Base-by-base conservation (phyloP, 192 early-diverging fungal genomes). In the Entrophospora sp. region DNA sequence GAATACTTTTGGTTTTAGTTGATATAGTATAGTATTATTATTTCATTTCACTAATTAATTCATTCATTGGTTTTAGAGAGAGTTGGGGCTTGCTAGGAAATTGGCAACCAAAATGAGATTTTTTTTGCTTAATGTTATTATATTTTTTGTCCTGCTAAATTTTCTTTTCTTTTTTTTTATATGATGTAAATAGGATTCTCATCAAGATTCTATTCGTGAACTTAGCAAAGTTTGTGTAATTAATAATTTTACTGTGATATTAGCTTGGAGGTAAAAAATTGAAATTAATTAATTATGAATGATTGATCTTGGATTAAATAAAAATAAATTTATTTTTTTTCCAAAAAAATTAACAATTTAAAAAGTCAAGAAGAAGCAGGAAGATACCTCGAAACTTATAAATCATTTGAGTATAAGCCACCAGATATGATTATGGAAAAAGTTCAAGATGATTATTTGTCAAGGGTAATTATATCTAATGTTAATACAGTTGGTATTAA, bases 341-440 rank as follows among this genome's bases (percentile, higher is more conserved):
- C n/a, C n/a, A n/a, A n/a, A n/a, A n/a, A n/a, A n/a, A n/a, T n/a
- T n/a, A n/a, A n/a, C n/a, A n/a, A n/a, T n/a, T n/a, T n/a, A n/a
- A n/a, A n/a, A n/a, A 85, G 83, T 40, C 68, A 75, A 22, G 91
- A 91, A 62, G 96, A 99, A 69, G 90, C 91, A 3, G 96, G 85
- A 0, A 72, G 88, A 27, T 97, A 99, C 64, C 73, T 99, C 9
- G 95, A 99, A 71, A 91, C 90, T 1, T 90, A 90, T 68, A 97
- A 97, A 71, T 76, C 80, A 0, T 89, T 87, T 58, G 94, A 99
- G 74, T 64, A 91, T 73, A 88, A 90, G 58, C 77, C 87, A 9
- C 86, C 90, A 0, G 93, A 95, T 69, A 66, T 83, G 22, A 91
- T 97, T 59, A 87, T 87, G 57, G 92, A 92, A 64, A 74, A 83